Percentiles rank a stretch among this genome's conserved stretches.
phyloP scores from a whole-genome alignment of 345 rosid species.

The Citrus inodora region DNA sequence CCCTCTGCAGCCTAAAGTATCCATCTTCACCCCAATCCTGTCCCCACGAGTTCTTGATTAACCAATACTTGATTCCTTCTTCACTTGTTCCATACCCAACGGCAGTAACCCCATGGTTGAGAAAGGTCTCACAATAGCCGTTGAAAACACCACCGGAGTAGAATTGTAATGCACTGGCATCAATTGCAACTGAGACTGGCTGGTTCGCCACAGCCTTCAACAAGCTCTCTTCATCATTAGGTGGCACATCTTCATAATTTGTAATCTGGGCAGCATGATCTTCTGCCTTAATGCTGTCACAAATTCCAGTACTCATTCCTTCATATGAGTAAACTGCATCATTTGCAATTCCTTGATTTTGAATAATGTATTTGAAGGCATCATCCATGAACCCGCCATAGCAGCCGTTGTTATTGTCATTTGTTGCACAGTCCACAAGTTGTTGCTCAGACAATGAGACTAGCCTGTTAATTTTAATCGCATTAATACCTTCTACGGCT shows the following conservation, averaged over 20 bases:
- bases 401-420: conserved; percentile 36
- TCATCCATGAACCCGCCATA: conserved; percentile 49
- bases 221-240: conserved; percentile 27
- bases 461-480: conserved; percentile 50
- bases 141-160: conserved; percentile 51
- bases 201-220: conserved; percentile 45
- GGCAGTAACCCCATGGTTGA: conserved; percentile 22
- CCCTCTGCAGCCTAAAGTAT: not conserved
- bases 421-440: conserved; percentile 47
- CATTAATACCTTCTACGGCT: conserved; percentile 52
- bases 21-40: not conserved
- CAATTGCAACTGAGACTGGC: conserved; percentile 55
- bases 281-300: conserved; percentile 20
- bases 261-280: conserved; percentile 24
- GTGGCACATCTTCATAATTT: conserved; percentile 47
- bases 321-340: conserved; percentile 46
- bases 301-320: conserved; percentile 22
- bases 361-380: conserved; percentile 47
- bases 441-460: conserved; percentile 64
- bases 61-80: conserved; percentile 22
- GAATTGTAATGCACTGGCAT: conserved; percentile 40
- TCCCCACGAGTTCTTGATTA: conserved; percentile 27
- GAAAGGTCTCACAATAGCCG: conserved; percentile 31
- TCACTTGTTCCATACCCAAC: conserved; percentile 23
- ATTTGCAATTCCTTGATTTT: conserved; percentile 40